Evolutionary conservation across 2,329 filamentous ascomycete genomes (phyloP).

Genomic region (Colletotrichum liriopes): DNA sequence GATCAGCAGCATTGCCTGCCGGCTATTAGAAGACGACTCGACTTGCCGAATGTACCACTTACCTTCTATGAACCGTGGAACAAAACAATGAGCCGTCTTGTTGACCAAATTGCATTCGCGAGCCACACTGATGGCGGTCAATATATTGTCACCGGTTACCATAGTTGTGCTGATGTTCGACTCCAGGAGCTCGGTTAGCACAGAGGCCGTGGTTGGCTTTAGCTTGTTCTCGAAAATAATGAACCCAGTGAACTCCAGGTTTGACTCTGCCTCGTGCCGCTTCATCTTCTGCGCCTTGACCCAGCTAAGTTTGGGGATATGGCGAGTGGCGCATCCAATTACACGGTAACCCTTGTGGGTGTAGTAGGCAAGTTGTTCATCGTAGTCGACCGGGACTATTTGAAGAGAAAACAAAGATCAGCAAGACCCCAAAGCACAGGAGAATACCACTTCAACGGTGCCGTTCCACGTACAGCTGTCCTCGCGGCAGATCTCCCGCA

Average conservation of each 20-base stretch:
- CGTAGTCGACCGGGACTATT: conserved; percentile 86
- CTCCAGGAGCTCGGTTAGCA: conserved; percentile 85
- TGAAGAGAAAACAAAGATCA: background rate
- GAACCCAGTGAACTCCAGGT: conserved; percentile 92
- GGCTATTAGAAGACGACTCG: conserved; percentile 15
- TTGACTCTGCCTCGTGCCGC: conserved; percentile 85
- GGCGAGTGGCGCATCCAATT: conserved; percentile 93
- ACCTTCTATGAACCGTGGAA: conserved; percentile 89
- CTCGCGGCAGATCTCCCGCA: conserved; percentile 90
- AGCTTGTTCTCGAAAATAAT: conserved; percentile 99
- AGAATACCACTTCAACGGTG: conserved; percentile 41
- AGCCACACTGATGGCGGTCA: conserved; percentile 96
- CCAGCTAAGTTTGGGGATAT: conserved; percentile 91
- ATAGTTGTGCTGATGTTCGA: conserved; percentile 93
- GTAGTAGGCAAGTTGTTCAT: conserved; percentile 90
- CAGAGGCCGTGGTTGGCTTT: conserved; percentile 86
- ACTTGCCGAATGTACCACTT: conserved; percentile 43
- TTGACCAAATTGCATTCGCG: conserved; percentile 90
- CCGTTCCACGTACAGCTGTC: conserved; percentile 78
- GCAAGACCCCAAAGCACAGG: background rate
- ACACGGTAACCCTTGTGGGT: conserved; percentile 97
- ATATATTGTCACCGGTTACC: conserved; percentile 98
- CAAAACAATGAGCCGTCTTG: conserved; percentile 88
- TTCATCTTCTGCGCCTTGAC: conserved; percentile 96
- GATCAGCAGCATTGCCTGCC: conserved; percentile 79